Evolutionary conservation across 108 stramenopile genomes (phyloP), one percentile per base, ranked within the genome.

Genomic region (Skeletonema tropicum): DNA sequence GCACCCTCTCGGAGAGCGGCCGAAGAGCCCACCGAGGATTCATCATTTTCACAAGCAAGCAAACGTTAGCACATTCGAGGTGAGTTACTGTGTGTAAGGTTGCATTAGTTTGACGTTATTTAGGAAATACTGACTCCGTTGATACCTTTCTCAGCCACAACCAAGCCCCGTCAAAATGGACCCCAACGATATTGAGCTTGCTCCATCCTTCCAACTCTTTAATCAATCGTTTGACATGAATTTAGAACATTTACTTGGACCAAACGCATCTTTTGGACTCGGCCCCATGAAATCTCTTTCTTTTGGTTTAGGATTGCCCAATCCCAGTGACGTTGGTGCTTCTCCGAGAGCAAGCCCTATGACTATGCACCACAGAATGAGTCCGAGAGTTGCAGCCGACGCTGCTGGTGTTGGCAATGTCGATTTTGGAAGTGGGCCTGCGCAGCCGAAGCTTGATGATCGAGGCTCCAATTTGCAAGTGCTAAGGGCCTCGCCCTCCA

Each of bases 141-240:
- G 45, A 63, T 5, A 48, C 30, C 32, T 33, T 30, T 36, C 8
- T 55, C 65, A 84, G 75, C 84, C 83, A 11, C 82, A 86, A 48
- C 80, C 81, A 46, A 91, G 92, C 64, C 90, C 90, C 13, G 79
- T 82, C 64, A 76, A 68, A 55, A 32, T 65, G 11, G 62, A 55
- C 15, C 46, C n/a, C 13, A 81, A 74, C 31, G 80, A 80, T 8
- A 82, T 94, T 49, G 88, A 90, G 19, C 86, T 88, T 61, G 85
- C 88, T 23, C 88, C 89, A 14, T 90, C 90, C 12, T 94, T 92
- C 65, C 73, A 76, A 29, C 77, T 94, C 19, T 94, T 94, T 79
- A 94, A 94, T 57, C 85, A 90, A 72, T 92, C 90, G 19, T 94
- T 94, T 71, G 93, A 94, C 64, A 88, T 87, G 76, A 90, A 93